Percentiles rank a stretch among this genome's conserved stretches.
These are phyloP conservation scores for Petunia hybrid DNA, from an alignment of 305 asterid species.

Conservation along the genomic window DNA sequence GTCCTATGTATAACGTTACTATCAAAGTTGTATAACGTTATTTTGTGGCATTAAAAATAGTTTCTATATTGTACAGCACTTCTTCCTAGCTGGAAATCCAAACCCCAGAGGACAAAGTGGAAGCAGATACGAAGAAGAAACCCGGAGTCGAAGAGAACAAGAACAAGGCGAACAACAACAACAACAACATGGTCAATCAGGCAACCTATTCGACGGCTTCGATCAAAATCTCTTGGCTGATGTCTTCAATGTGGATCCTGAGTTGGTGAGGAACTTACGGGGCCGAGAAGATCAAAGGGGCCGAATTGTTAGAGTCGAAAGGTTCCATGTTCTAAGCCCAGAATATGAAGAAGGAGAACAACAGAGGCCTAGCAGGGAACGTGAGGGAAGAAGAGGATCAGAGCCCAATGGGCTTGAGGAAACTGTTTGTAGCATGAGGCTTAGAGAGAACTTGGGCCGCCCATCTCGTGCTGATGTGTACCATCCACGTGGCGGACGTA, in stretches of 20 bases:
- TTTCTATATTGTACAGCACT: slow-evolving; percentile 41
- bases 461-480: slow-evolving; percentile 54
- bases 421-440: slow-evolving; percentile 56
- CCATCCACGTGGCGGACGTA: slow-evolving; percentile 72
- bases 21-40: too few relatives aligned
- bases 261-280: slow-evolving; percentile 40
- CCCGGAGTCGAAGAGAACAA: slow-evolving; percentile 30
- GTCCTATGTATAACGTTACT: too few relatives aligned
- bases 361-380: slow-evolving; percentile 26
- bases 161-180: slow-evolving; percentile 6
- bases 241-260: slow-evolving; percentile 30
- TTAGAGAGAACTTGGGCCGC: slow-evolving; percentile 55
- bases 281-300: slow-evolving; percentile 55
- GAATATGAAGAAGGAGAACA: slow-evolving; percentile 32
- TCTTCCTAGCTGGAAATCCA: slow-evolving; percentile 70
- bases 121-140: slow-evolving; percentile 5
- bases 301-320: slow-evolving; percentile 51
- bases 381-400: slow-evolving; percentile 25
- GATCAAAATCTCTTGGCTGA: neutral
- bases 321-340: slow-evolving; percentile 40
- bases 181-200: slow-evolving; percentile 26
- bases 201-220: neutral
- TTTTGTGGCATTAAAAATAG: neutral
- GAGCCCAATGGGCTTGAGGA: slow-evolving; percentile 61
- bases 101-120: slow-evolving; percentile 23